Evolutionary conservation across 2,329 filamentous ascomycete genomes (phyloP), one percentile per base, ranked within the genome.

Genomic region (Fusarium foetens): DNA sequence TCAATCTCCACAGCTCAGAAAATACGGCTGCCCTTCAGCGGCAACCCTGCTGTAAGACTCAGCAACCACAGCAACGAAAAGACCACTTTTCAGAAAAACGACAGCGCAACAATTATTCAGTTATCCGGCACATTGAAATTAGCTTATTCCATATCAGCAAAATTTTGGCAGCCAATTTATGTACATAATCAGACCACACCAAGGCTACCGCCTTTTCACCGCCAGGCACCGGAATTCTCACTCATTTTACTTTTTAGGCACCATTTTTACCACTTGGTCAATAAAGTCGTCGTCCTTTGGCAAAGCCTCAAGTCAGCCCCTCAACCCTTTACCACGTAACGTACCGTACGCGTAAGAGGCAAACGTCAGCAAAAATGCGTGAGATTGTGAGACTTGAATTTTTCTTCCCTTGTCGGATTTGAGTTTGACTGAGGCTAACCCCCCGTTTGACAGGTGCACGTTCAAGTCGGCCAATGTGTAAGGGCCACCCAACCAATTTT

Each of bases 381-480:
- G 89, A 91, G 84, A 91, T 91, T 84, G 89, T 92, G 85, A 84
- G 29, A 35, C 21, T 54, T 49, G 55, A 51, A 16, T 11, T 9
- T 7, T 11, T 16, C 23, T 14, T 33, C 33, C 14, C 14, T 33
- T 23, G 3, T 19, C 31, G n/a, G 17, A 35, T 38, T 51, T 9
- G 45, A 25, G 13, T 19, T 17, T 36, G 78, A 85, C 90, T 93
- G 86, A 91, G n/a, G 48, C 48, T 51, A 35, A 51, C 46, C 12
- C 12, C 48, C 48, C 89, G 74, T 33, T 70, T 80, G 79, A 76
- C 75, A 98, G 95, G 95, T 98, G 87, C 96, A 99, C 88, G 94
- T 99, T 81, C 96, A 99, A 89, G 98, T 96, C 90, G 96, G 96
- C 86, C 96, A 99, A 91, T 98, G 96, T 89, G 95, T 98, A 87